Percentiles rank a stretch among this genome's conserved stretches.
Evolutionary conservation across 768 basidiomycete genomes (phyloP).

Genomic region (Termitomyces sp.): DNA sequence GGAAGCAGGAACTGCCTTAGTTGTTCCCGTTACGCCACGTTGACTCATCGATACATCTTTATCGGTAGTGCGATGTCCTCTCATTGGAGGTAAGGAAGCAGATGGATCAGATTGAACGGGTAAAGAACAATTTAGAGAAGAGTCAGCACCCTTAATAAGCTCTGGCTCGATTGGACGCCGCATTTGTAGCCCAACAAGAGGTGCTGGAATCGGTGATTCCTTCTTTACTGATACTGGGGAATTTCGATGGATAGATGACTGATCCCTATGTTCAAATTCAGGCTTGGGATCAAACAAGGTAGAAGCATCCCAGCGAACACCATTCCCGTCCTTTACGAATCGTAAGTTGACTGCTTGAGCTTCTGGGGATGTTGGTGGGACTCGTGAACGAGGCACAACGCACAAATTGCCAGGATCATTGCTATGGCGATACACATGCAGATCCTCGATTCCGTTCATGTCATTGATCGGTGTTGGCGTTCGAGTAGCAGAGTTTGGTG

Average conservation of each 20-base stretch:
- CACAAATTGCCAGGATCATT: slow-evolving; percentile 26
- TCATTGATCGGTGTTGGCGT: background rate
- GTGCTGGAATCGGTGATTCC: background rate
- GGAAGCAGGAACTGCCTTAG: background rate
- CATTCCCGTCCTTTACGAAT: slow-evolving; percentile 19
- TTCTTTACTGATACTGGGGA: background rate
- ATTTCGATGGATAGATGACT: background rate
- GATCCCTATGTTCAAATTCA: slow-evolving; percentile 1
- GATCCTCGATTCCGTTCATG: slow-evolving; percentile 1
- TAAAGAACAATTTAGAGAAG: background rate
- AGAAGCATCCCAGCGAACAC: slow-evolving; percentile 12
- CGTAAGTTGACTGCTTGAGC: slow-evolving; percentile 28
- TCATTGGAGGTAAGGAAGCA: background rate
- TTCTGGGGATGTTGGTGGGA: slow-evolving; percentile 20
- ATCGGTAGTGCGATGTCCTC: background rate
- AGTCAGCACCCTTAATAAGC: background rate
- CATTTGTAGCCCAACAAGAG: background rate
- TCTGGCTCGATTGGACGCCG: background rate
- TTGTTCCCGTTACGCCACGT: background rate
- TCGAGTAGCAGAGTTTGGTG: background rate
- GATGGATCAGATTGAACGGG: background rate
- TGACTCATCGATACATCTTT: background rate
- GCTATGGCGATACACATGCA: slow-evolving; percentile 22
- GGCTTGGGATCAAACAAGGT: slow-evolving; percentile 8
- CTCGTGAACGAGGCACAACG: slow-evolving; percentile 18